These are phyloP conservation scores for Phialophora tarda DNA, from an alignment of 2,329 filamentous ascomycete genomes.

Conservation along the genomic window DNA sequence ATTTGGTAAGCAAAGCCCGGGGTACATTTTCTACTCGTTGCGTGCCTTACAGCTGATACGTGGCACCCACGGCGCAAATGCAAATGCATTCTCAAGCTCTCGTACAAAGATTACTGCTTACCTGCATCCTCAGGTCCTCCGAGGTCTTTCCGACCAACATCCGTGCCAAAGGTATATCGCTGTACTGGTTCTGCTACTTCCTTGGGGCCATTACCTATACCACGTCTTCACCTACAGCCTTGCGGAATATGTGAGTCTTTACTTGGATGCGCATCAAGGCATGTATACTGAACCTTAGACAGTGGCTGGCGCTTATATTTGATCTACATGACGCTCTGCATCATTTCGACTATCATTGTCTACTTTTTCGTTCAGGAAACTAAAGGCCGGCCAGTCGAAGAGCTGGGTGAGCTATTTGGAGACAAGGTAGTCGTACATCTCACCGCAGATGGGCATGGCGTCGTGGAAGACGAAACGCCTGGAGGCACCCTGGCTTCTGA, in stretches of 20 bases:
- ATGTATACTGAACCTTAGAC: not conserved
- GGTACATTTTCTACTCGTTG: too few species aligned
- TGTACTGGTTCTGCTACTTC: constrained; percentile 27
- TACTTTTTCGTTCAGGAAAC: constrained; percentile 41
- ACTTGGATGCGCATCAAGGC: not conserved
- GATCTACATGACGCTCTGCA: constrained; percentile 30
- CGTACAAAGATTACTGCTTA: too few species aligned
- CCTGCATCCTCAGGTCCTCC: too few species aligned
- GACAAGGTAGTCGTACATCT: constrained; percentile 28
- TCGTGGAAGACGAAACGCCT: constrained; percentile 24
- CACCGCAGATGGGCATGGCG: constrained; percentile 20
- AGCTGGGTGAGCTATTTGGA: constrained; percentile 46
- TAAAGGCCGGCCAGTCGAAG: constrained; percentile 43
- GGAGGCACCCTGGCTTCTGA: too few species aligned
- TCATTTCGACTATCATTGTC: constrained; percentile 22
- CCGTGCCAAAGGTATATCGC: constrained; percentile 26
- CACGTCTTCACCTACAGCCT: constrained; percentile 4
- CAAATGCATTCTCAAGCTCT: too few species aligned
- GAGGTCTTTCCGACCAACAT: constrained; percentile 33
- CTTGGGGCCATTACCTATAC: constrained; percentile 22
- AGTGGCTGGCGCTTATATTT: constrained; percentile 36
- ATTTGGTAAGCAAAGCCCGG: too few species aligned
- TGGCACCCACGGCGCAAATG: too few species aligned
- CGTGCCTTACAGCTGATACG: too few species aligned
- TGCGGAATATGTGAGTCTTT: constrained; percentile 22